Evolutionary conservation across 73 alveolate species (phyloP).

Genomic region (Breviolum minutum): DNA sequence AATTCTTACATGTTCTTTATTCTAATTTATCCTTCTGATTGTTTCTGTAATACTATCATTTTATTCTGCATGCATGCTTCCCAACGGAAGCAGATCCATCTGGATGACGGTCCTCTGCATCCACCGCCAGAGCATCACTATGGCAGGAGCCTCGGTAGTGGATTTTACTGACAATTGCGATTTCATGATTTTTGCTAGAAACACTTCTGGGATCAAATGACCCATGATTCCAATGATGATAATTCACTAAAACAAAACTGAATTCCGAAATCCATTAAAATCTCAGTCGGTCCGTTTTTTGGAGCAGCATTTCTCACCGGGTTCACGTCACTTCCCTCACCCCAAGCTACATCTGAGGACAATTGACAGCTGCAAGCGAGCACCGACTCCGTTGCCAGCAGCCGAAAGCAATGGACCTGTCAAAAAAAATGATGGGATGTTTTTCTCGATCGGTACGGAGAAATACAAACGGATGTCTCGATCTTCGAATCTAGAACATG

Average conservation of each 20-base stretch:
- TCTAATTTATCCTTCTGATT: background rate
- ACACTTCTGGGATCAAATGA: too few species aligned
- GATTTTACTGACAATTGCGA: too few species aligned
- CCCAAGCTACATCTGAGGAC: too few species aligned
- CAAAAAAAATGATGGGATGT: background rate
- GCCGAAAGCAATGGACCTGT: constrained; percentile 87
- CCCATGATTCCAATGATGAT: too few species aligned
- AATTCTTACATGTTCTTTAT: too few species aligned
- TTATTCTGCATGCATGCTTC: background rate
- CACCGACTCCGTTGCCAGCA: background rate
- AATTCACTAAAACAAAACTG: too few species aligned
- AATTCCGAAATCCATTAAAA: too few species aligned
- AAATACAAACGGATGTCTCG: too few species aligned
- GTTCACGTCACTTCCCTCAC: background rate
- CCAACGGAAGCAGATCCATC: background rate
- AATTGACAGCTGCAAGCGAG: constrained; percentile 61
- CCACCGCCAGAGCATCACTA: constrained; percentile 21
- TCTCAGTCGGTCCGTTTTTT: too few species aligned
- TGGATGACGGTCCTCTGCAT: constrained; percentile 42
- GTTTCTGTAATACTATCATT: background rate
- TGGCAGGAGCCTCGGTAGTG: constrained; percentile 79
- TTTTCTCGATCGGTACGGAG: background rate
- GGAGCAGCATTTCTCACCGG: background rate
- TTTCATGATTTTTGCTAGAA: too few species aligned
- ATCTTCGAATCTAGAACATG: too few species aligned